Conservation (phyloP, 257 asterid species). For the Gentiana straminea region DNA sequence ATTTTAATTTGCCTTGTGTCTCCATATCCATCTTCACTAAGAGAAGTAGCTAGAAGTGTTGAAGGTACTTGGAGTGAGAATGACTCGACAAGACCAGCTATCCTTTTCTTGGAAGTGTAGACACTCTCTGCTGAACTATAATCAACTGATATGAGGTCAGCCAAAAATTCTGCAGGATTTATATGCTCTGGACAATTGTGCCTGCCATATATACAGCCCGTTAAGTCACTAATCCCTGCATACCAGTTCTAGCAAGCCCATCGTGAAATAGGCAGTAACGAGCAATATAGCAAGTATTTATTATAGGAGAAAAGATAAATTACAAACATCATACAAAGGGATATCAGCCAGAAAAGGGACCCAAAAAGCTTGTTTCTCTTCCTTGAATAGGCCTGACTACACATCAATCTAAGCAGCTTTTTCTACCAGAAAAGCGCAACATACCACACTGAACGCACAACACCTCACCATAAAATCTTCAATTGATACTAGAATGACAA, state of each 20-base stretch:
- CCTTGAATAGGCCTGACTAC: too few relatives aligned
- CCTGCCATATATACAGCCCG: constrained; percentile 39
- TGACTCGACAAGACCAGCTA: constrained; percentile 71
- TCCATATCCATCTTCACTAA: constrained; percentile 25
- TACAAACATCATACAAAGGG: too few relatives aligned
- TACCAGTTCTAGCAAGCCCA: constrained; percentile 9
- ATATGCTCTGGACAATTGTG: constrained; percentile 79
- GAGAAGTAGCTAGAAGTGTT: constrained; percentile 53
- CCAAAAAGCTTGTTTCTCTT: too few relatives aligned
- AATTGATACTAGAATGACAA: too few relatives aligned
- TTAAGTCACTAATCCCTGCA: constrained; percentile 9
- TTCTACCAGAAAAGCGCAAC: too few relatives aligned
- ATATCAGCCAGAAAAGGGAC: too few relatives aligned
- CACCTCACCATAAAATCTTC: too few relatives aligned
- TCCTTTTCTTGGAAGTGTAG: constrained; percentile 63
- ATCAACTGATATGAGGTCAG: constrained; percentile 94
- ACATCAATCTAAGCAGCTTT: too few relatives aligned
- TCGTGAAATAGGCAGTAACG: too few relatives aligned
- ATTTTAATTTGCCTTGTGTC: constrained; percentile 16
- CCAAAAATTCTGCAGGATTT: constrained; percentile 97
- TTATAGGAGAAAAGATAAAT: background rate
- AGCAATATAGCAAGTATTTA: background rate
- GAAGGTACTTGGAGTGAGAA: constrained; percentile 59
- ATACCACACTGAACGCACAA: too few relatives aligned
- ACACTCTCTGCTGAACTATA: constrained; percentile 79